phyloP scores from a whole-genome alignment of 306 rosid genomes.

The Lathyrus sativus region DNA sequence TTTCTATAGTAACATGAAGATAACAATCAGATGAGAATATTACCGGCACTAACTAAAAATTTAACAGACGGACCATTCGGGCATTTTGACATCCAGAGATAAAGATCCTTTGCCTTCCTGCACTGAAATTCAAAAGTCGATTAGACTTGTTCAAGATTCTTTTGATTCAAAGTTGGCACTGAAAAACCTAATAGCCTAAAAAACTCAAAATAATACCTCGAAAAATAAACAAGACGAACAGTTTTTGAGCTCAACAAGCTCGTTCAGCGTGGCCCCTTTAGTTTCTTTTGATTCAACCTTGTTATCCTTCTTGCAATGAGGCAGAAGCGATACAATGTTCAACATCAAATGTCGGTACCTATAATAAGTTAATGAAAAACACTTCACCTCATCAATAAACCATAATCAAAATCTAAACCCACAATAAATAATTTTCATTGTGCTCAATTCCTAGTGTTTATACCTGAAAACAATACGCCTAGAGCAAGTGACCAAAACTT shows the following conservation, averaged over 20 bases:
- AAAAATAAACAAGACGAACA: slow-evolving; percentile 86
- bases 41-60: slow-evolving; percentile 95
- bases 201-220: slow-evolving; percentile 53
- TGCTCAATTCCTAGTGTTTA: not conserved
- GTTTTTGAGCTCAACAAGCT: slow-evolving; percentile 81
- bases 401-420: slow-evolving; percentile 1
- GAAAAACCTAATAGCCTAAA: not conserved
- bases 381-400: slow-evolving; percentile 13
- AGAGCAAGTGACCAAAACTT: slow-evolving; percentile 89
- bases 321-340: slow-evolving; percentile 82
- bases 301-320: slow-evolving; percentile 92
- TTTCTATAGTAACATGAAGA: not conserved
- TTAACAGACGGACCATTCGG: slow-evolving; percentile 92
- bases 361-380: not conserved
- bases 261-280: slow-evolving; percentile 82
- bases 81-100: slow-evolving; percentile 88
- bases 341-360: slow-evolving; percentile 95
- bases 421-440: not conserved
- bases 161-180: not conserved
- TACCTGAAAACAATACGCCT: slow-evolving; percentile 86
- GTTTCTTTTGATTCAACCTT: slow-evolving; percentile 87
- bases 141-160: too few species aligned
- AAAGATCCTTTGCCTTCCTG: slow-evolving; percentile 87
- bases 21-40: slow-evolving; percentile 28
- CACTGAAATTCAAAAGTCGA: slow-evolving; percentile 59